Base-by-base conservation (phyloP, 331 rosid species). In the Ulmus americana region DNA sequence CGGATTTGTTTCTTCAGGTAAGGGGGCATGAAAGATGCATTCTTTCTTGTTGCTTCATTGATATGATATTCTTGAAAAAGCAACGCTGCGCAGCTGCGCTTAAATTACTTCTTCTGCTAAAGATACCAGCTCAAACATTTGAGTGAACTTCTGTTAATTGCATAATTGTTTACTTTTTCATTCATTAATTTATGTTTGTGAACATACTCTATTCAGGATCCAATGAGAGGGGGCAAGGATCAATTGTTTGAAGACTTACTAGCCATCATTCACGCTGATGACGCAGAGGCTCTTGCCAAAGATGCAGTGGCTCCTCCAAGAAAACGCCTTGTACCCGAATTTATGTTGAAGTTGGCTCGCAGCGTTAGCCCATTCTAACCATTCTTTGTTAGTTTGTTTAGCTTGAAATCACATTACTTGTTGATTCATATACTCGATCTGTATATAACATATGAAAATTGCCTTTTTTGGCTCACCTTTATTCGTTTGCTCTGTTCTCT, bases 1-100 rank as follows among this genome's bases (percentile, higher is more conserved):
- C 98, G 12, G 98, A 92, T 74, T 70, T 92, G 79, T 92, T 92
- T 81, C 88, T 92, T 65, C 98, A 92, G 95, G 98, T 92, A 68
- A 68, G 49, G 41, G 64, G 69, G 53, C 70, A 4, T 44, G 35
- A 66, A 44, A 45, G 46, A 40, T 55, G 38, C 45, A 59, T 69
- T 52, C 35, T 61, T 45, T 55, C 63, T 59, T 13, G 56, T 61
- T 56, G 42, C 58, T 35, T 46, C 38, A 42, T 44, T 28, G 35
- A 28, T 28, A 28, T 28, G 35, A 20, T 20, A 20, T 3, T 28
- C 35, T 28, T 0, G 35, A 28, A 28, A 28, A 28, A 28, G 35
- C 35, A 28, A 28, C 0, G 4, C 35, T 28, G 35, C 35, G 4
- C 2, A 3, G 41, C 47, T 55, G 8, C 15, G 2, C 20, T 66